A percentile compares a stretch with the other conserved stretches of the same genome.
These are phyloP conservation scores for Moricandia moricandioides DNA, from an alignment of 345 rosid genomes.

Conservation along the genomic window DNA sequence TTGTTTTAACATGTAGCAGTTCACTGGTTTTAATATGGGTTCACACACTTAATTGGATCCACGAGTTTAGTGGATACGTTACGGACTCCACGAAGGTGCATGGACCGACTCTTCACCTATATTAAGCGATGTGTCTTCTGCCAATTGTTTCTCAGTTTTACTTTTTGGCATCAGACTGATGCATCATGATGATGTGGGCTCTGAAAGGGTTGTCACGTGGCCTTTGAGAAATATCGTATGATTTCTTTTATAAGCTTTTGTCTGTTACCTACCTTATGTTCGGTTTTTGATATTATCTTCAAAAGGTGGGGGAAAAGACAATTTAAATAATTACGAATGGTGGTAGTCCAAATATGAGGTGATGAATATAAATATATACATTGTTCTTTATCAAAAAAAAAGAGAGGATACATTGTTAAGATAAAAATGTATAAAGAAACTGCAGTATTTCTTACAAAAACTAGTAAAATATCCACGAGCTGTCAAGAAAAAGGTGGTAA, in stretches of 20 bases:
- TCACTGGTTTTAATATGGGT: not conserved
- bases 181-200: constrained; percentile 14
- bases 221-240: not conserved
- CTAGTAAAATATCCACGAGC: not conserved
- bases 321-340: not conserved
- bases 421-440: not conserved
- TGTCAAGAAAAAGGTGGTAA: not conserved
- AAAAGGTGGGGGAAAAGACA: not conserved
- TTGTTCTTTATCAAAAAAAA: too few relatives aligned
- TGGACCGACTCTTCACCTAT: constrained; percentile 19
- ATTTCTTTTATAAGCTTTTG: constrained; percentile 2
- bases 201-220: constrained; percentile 5
- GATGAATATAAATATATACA: not conserved
- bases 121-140: constrained; percentile 24
- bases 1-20: not conserved
- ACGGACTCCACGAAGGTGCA: constrained; percentile 1
- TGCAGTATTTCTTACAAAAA: not conserved
- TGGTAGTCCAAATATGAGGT: not conserved
- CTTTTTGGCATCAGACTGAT: constrained; percentile 18
- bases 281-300: constrained; percentile 20
- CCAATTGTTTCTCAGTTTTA: constrained; percentile 17
- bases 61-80: constrained; percentile 20
- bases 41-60: constrained; percentile 17
- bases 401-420: not conserved
- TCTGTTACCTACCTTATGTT: not conserved